Percentiles rank a stretch among this genome's conserved stretches.
Evolutionary conservation across 768 basidiomycete genomes (phyloP).

Genomic region (Paxillus involutus): DNA sequence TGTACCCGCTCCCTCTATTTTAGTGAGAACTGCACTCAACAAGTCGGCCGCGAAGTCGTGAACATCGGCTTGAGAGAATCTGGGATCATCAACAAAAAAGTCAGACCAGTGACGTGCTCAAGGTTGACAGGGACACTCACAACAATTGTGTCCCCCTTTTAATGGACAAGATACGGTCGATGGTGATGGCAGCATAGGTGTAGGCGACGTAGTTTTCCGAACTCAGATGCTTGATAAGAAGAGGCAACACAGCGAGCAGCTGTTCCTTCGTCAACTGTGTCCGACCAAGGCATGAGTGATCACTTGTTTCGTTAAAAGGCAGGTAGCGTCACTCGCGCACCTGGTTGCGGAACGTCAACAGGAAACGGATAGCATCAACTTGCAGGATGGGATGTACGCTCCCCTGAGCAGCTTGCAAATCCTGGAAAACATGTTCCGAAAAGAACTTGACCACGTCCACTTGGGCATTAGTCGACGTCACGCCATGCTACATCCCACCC

Average conservation of each 20-base stretch:
- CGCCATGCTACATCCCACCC: conserved; percentile 63
- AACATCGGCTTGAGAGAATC: conserved; percentile 87
- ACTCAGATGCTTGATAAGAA: conserved; percentile 77
- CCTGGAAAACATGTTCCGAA: conserved; percentile 85
- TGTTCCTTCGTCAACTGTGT: conserved; percentile 88
- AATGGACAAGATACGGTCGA: conserved; percentile 92
- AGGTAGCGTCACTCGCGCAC: conserved; percentile 37
- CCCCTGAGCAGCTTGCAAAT: conserved; percentile 70
- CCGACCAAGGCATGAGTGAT: neutral
- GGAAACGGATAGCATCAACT: conserved; percentile 94
- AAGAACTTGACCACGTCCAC: conserved; percentile 97
- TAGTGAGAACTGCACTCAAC: conserved; percentile 67
- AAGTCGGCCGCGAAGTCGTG: conserved; percentile 78
- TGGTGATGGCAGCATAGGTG: conserved; percentile 97
- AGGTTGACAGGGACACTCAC: conserved; percentile 45
- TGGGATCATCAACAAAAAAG: conserved; percentile 26
- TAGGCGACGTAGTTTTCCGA: conserved; percentile 90
- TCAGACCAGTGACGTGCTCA: neutral
- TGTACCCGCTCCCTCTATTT: conserved; percentile 75
- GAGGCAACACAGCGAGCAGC: conserved; percentile 85
- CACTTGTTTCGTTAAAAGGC: neutral
- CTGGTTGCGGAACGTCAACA: conserved; percentile 95
- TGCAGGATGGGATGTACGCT: conserved; percentile 87
- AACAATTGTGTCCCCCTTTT: conserved; percentile 72
- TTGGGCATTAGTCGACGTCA: conserved; percentile 88